A percentile compares a stretch with the other conserved stretches of the same genome.
Conservation (phyloP, 257 asterid genomes). For the Solanum etuberosum region DNA sequence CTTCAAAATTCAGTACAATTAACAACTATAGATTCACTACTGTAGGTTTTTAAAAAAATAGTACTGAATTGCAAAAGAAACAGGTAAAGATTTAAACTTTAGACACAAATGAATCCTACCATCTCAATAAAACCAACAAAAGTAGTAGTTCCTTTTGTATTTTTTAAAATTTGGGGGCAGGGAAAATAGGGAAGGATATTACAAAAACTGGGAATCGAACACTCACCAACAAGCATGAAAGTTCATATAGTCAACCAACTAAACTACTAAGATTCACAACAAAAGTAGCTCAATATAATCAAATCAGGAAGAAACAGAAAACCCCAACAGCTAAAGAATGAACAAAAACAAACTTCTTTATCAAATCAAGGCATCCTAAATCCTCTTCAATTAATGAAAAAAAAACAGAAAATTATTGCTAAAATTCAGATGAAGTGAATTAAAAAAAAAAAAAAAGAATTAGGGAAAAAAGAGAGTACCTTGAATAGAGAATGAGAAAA, state of each 20-base stretch:
- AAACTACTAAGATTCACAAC: not conserved
- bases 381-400: not conserved
- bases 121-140: not conserved
- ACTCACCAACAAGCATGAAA: not conserved
- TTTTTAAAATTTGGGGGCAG: not conserved
- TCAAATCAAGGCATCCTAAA: not conserved
- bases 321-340: not conserved
- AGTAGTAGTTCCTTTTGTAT: not conserved
- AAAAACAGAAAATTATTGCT: not conserved
- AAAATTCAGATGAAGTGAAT: not conserved
- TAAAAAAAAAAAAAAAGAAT: too few species aligned
- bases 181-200: not conserved
- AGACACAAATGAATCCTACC: not conserved
- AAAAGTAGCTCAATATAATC: not conserved
- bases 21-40: not conserved
- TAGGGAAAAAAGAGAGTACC: slow-evolving; percentile 9
- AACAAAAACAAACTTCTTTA: not conserved
- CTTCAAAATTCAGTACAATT: not conserved
- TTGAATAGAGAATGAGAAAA: slow-evolving; percentile 7
- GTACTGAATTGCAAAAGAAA: not conserved
- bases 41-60: not conserved
- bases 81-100: not conserved
- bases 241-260: not conserved
- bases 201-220: not conserved
- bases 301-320: not conserved